Conservation (phyloP, 768 basidiomycete species). For the Boletus rufocinnamomeus region DNA sequence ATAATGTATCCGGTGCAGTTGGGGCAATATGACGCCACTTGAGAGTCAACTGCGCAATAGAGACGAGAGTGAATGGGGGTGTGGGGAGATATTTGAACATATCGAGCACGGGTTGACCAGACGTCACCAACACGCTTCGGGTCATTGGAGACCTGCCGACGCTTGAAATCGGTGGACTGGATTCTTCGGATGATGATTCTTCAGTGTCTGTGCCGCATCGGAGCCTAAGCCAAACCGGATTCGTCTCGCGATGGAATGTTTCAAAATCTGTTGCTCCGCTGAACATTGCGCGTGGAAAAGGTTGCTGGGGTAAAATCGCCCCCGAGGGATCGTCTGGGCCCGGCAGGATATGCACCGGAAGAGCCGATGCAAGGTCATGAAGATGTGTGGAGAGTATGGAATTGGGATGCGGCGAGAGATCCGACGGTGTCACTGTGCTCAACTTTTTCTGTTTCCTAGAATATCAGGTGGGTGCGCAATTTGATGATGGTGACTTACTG, state of each 20-base stretch:
- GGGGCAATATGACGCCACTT: slow-evolving; percentile 98
- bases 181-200: slow-evolving; percentile 9
- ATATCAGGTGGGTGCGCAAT: slow-evolving; percentile 12
- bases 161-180: slow-evolving; percentile 4
- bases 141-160: slow-evolving; percentile 28
- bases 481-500: slow-evolving; percentile 43
- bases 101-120: slow-evolving; percentile 93
- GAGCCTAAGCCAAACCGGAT: slow-evolving; percentile 83
- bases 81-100: slow-evolving; percentile 89
- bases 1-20: slow-evolving; percentile 96
- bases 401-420: slow-evolving; percentile 77
- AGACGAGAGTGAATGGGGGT: slow-evolving; percentile 69
- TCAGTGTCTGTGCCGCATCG: slow-evolving; percentile 44
- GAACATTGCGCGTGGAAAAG: slow-evolving; percentile 91
- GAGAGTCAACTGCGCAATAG: slow-evolving; percentile 76
- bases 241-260: slow-evolving; percentile 79
- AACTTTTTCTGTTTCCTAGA: slow-evolving; percentile 55
- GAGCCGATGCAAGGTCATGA: slow-evolving; percentile 68
- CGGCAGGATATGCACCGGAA: slow-evolving; percentile 88
- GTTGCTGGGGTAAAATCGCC: slow-evolving; percentile 88
- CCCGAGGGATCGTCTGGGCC: slow-evolving; percentile 89
- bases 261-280: slow-evolving; percentile 56
- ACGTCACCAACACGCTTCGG: slow-evolving; percentile 76
- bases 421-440: slow-evolving; percentile 52
- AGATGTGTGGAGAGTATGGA: slow-evolving; percentile 68